Percentiles rank a stretch among this genome's conserved stretches.
phyloP scores from a whole-genome alignment of 2,329 filamentous ascomycete species.

The Neocucurbitaria cava region DNA sequence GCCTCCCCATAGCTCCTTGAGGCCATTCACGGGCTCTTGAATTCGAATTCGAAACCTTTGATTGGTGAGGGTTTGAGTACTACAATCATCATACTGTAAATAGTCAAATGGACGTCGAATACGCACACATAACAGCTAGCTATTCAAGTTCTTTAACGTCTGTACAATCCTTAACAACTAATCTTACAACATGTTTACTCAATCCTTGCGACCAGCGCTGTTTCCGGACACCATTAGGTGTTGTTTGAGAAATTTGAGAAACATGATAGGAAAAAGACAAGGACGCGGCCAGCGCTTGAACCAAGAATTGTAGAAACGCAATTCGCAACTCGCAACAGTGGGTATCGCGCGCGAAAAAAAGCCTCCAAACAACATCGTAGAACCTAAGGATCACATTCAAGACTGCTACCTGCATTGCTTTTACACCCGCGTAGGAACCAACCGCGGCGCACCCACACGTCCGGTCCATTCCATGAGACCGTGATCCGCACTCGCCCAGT shows the following conservation, averaged over 20 bases:
- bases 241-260: background rate
- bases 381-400: background rate
- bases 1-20: too few species aligned
- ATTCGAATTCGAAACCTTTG: too few species aligned
- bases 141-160: too few species aligned
- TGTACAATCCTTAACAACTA: too few species aligned
- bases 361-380: background rate
- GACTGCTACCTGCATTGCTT: background rate
- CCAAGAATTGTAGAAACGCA: background rate
- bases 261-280: background rate
- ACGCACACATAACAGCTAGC: too few species aligned
- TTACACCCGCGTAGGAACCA: background rate
- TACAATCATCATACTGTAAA: too few species aligned
- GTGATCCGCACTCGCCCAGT: conserved; percentile 46
- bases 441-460: conserved; percentile 2
- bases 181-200: background rate
- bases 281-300: background rate
- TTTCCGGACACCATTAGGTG: background rate
- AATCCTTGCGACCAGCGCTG: background rate
- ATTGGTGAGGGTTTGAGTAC: too few species aligned
- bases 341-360: background rate
- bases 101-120: too few species aligned
- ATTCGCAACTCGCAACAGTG: background rate
- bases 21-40: too few species aligned
- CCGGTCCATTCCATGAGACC: conserved; percentile 39